Base-by-base conservation (phyloP, 768 basidiomycete genomes). In the Kwoniella shandongensis region DNA sequence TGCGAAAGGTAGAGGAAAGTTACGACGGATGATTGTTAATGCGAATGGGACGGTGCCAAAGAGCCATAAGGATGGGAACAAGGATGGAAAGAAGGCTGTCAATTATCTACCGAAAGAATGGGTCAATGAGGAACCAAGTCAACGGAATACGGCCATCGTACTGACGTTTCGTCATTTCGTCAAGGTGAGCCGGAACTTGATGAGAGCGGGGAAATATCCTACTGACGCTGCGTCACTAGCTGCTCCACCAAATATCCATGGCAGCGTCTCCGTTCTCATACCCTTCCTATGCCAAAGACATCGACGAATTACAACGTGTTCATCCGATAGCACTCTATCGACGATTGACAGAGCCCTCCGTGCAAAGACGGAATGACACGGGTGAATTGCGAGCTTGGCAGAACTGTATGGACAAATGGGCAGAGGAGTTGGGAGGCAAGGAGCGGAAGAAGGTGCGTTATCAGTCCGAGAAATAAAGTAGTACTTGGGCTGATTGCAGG, bases 321-420 rank as follows among this genome's bases (percentile, higher is more conserved):
- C 75, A 76, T 48, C 73, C 75, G 1, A 59, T 76, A 23, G 75
- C 73, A 1, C 54, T 76, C 12, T 76, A 76, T 54, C 59, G 72
- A 11, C 68, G 72, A 3, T 54, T 76, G 2, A 70, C 72, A 0
- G 75, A 74, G 47, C 72, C 72, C 4, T 61, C 65, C n/a, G 59
- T 69, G 1, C 23, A 44, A 11, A 36, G 66, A 12, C 57, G 66
- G 17, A 63, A 63, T 26, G 54, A 55, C 30, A 41, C 41, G 17
- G 47, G 49, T 13, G 71, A 74, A 32, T 25, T 57, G n/a, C 52
- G 64, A 38, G 61, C 69, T 15, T 76, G 75, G 75, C 54, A 56
- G 44, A 63, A 62, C 20, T 76, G 75, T 53, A 76, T 76, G 75
- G 73, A 74, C 51, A 66, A 72, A 46, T 76, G 75, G 75, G 72